Conservation (phyloP, 208 protist species). For the Leishmania aethiopica region DNA sequence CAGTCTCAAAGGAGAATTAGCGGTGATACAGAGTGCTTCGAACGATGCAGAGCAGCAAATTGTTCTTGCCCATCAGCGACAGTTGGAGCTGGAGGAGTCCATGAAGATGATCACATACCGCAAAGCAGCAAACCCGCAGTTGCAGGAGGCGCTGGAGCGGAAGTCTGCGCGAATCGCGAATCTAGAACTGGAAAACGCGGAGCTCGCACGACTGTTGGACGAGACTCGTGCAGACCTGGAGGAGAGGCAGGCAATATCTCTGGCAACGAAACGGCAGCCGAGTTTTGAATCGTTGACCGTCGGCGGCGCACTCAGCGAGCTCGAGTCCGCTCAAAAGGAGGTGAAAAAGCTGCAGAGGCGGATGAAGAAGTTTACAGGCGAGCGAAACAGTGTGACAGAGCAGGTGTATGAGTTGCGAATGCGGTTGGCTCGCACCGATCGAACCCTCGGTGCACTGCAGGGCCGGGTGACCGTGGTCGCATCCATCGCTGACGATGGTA, state of each 20-base stretch:
- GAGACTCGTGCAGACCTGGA: conserved; percentile 34
- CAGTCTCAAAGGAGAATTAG: conserved; percentile 17
- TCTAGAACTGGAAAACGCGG: conserved; percentile 47
- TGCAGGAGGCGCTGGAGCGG: conserved; percentile 23
- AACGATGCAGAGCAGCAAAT: conserved; percentile 14
- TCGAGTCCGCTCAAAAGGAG: conserved; percentile 22
- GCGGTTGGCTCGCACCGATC: conserved; percentile 38
- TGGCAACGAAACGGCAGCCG: conserved; percentile 1
- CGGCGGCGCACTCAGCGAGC: not conserved
- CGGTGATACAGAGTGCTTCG: conserved; percentile 2
- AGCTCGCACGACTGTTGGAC: conserved; percentile 46
- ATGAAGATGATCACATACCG: conserved; percentile 17
- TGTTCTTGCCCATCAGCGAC: conserved; percentile 6
- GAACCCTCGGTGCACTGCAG: conserved; percentile 36
- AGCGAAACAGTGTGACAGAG: conserved; percentile 31
- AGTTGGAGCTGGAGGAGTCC: conserved; percentile 13
- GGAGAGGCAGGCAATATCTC: conserved; percentile 4
- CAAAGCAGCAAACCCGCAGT: conserved; percentile 19
- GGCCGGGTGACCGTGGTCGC: conserved; percentile 45
- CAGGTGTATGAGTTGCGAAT: conserved; percentile 43
- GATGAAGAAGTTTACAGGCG: conserved; percentile 33
- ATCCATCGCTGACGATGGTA: conserved; percentile 15
- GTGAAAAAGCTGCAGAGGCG: conserved; percentile 48
- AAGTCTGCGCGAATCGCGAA: conserved; percentile 32
- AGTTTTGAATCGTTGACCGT: not conserved